These are phyloP conservation scores for Pythium monospermum DNA, from an alignment of 352 stramenopile species.

Conservation along the genomic window DNA sequence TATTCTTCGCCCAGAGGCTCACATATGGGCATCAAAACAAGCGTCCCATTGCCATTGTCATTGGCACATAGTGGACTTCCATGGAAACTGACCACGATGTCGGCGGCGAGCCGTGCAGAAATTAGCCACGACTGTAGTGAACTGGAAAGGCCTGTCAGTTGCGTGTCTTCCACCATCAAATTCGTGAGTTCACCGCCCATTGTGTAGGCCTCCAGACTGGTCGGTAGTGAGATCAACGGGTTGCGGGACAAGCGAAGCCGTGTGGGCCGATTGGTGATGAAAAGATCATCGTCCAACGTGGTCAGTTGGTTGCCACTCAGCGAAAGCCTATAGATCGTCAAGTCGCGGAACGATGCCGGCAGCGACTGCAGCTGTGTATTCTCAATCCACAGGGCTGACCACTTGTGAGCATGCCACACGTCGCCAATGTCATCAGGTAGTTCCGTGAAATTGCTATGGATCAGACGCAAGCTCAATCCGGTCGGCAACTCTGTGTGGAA, in stretches of 20 bases:
- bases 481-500: background rate
- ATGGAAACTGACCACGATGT: background rate
- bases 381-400: background rate
- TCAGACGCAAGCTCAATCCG: background rate
- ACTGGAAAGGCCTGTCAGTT: background rate
- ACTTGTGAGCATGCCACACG: background rate
- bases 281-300: background rate
- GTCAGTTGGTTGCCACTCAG: background rate
- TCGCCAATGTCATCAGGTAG: background rate
- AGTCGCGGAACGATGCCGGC: background rate
- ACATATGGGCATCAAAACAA: background rate
- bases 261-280: background rate
- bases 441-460: background rate
- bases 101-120: background rate
- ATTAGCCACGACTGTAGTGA: background rate
- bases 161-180: background rate
- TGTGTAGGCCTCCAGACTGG: background rate
- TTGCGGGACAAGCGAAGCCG: background rate
- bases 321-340: background rate
- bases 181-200: background rate
- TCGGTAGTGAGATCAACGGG: background rate
- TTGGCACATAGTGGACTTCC: background rate
- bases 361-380: background rate
- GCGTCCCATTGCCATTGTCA: too few species aligned
- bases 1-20: background rate